Base-by-base conservation (phyloP, 352 stramenopile genomes). In the Phytophthora palmivora region DNA sequence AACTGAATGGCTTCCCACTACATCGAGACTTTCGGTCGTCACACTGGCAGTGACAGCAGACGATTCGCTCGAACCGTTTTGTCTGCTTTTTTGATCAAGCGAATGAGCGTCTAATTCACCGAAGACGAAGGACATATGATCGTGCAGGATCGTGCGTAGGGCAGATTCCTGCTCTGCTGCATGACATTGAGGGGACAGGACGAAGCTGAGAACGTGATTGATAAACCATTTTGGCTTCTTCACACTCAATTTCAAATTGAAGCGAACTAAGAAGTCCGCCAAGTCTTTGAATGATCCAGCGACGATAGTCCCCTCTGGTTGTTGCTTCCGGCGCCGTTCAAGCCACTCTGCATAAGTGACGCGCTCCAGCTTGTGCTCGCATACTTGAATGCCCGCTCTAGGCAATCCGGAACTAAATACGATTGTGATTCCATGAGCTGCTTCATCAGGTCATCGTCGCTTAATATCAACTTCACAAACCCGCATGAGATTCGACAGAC, bases 181-280 rank as follows among this genome's bases (percentile, higher is more conserved):
- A 47, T 69, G 55, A 37, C 64, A 74, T 22, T 71, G 63, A 55
- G 61, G 33, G 18, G 72, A 77, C 48, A 91, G 55, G 11, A 85
- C 53, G 36, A 86, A 88, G 42, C 58, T 66, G 32, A 92, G 64
- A 34, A 92, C 53, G 55, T 95, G 87, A 39, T 71, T 72, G 22
- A 72, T 39, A 64, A 95, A 95, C 87, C 87, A 95, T 59, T 88
- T 79, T 24, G 80, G 78, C 52, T 88, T 85, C 62, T 84, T 88
- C 39, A 80, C 52, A 66, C 63, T 89, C 51, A 91, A 74, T 44
- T 70, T 74, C 48, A 50, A 57, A 61, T 63, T 78, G 58, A 65
- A 78, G 62, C 77, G 54, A 59, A 77, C 65, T 50, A 87, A 63
- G 32, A 78, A 78, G 41, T 42, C 58, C 57, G 84, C 52, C 49